These are phyloP conservation scores for Penicillium tannophilum DNA, from an alignment of 495 filamentous ascomycete species.

Conservation along the genomic window DNA sequence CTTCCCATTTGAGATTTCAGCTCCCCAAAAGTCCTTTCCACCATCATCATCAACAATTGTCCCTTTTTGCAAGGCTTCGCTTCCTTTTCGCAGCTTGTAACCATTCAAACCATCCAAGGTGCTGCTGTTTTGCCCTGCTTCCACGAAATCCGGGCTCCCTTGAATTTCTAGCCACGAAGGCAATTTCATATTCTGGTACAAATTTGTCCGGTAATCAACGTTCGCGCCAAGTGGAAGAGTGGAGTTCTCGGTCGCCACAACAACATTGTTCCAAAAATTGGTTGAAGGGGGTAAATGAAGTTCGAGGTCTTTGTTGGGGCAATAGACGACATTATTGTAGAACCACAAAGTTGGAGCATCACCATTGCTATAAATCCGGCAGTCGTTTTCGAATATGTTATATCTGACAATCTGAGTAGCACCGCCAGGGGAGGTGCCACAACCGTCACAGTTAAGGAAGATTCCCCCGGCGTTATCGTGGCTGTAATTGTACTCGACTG, in stretches of 20 bases:
- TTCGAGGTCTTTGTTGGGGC: constrained; percentile 15
- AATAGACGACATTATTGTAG: constrained; percentile 17
- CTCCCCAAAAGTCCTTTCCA: no score
- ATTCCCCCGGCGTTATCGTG: constrained; percentile 16
- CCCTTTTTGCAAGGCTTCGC: no score
- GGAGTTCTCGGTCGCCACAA: constrained; percentile 13
- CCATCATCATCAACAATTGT: no score
- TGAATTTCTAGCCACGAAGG: no score
- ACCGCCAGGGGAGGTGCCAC: constrained; percentile 11
- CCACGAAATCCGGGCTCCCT: no score
- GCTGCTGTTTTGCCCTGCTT: no score
- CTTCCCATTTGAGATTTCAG: no score
- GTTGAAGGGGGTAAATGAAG: constrained; percentile 8
- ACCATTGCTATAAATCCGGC: constrained; percentile 16
- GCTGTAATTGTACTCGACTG: constrained; percentile 19
- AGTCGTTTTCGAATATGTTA: constrained; percentile 16
- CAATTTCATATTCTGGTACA: constrained; percentile 7
- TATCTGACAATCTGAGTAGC: constrained; percentile 17
- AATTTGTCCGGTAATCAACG: constrained; percentile 11
- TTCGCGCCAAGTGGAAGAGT: constrained; percentile 6
- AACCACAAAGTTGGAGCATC: constrained; percentile 11
- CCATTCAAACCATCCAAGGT: no score
- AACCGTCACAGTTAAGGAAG: constrained; percentile 18
- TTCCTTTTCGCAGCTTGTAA: no score
- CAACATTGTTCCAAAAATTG: constrained; percentile 17